These are phyloP conservation scores for Diaporthe amygdali DNA, from an alignment of 2,329 filamentous ascomycete genomes.

Conservation along the genomic window DNA sequence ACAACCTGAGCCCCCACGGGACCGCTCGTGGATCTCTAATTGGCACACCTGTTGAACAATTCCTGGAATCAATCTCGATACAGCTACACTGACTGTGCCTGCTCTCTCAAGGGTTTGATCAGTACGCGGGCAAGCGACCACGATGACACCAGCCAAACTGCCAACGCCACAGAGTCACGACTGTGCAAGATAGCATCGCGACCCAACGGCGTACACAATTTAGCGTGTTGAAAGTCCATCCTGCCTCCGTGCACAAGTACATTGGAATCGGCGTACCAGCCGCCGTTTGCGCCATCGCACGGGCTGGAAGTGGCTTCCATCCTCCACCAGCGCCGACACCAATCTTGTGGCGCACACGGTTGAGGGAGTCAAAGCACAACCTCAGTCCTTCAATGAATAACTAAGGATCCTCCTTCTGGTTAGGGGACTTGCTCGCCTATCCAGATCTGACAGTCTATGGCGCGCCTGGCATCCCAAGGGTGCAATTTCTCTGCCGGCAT, in stretches of 20 bases:
- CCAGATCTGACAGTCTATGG: neutral
- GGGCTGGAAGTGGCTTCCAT: neutral
- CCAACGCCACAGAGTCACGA: neutral
- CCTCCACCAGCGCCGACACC: neutral
- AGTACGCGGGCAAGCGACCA: neutral
- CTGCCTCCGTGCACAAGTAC: neutral
- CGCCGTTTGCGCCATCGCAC: conserved; percentile 4
- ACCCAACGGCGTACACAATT: neutral
- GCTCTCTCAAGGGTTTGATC: neutral
- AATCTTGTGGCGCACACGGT: neutral
- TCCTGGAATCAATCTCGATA: neutral
- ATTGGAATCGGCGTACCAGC: neutral
- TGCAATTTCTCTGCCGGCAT: neutral
- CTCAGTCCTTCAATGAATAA: too few relatives aligned
- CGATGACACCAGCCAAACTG: neutral
- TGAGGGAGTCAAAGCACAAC: neutral
- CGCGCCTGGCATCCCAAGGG: too few relatives aligned
- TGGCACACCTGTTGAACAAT: neutral
- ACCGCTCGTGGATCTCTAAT: neutral
- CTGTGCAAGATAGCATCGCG: neutral
- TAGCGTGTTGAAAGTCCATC: neutral
- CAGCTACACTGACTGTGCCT: neutral
- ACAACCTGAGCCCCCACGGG: neutral
- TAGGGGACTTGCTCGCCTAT: neutral
- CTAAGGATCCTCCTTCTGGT: neutral